Conservation (phyloP, 768 basidiomycete species). For the Tricholoma sp. region DNA sequence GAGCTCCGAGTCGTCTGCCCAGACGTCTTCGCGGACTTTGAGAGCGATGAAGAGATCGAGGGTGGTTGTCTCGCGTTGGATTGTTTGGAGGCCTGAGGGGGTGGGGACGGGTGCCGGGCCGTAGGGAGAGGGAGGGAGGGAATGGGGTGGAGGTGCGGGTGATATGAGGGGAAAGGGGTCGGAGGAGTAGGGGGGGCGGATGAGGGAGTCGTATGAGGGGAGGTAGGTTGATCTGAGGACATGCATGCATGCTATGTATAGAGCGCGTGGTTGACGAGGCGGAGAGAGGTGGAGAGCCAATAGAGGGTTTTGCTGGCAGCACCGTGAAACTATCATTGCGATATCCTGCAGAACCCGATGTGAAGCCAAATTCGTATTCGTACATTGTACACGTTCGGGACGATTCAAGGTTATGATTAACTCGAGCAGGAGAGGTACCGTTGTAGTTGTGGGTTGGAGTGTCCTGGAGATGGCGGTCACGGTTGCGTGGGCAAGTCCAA, state of each 20-base stretch:
- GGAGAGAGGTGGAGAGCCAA: constrained; percentile 44
- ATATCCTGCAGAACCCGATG: too few species aligned
- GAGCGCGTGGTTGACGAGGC: constrained; percentile 60
- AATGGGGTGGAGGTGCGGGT: constrained; percentile 11
- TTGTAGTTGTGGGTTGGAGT: too few species aligned
- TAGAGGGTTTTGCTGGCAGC: constrained; percentile 54
- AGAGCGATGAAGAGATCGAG: constrained; percentile 79
- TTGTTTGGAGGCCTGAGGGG: constrained; percentile 29
- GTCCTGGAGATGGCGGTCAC: too few species aligned
- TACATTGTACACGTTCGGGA: too few species aligned
- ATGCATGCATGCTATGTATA: constrained; percentile 84
- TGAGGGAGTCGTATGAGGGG: constrained; percentile 53
- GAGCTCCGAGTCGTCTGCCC: constrained; percentile 66
- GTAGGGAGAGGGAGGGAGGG: constrained; percentile 17
- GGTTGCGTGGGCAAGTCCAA: too few species aligned
- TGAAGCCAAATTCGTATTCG: too few species aligned
- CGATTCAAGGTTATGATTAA: too few species aligned
- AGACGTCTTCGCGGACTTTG: constrained; percentile 76
- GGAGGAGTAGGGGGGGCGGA: constrained; percentile 66
- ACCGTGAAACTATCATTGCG: too few species aligned
- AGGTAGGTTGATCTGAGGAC: constrained; percentile 74
- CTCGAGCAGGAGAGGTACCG: too few species aligned
- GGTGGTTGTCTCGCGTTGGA: constrained; percentile 69
- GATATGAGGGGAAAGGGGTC: constrained; percentile 73
- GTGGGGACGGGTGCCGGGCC: constrained; percentile 4